Evolutionary conservation across 352 stramenopile genomes (phyloP), one percentile per base, ranked within the genome.

Genomic region (Pythium graminicola): DNA sequence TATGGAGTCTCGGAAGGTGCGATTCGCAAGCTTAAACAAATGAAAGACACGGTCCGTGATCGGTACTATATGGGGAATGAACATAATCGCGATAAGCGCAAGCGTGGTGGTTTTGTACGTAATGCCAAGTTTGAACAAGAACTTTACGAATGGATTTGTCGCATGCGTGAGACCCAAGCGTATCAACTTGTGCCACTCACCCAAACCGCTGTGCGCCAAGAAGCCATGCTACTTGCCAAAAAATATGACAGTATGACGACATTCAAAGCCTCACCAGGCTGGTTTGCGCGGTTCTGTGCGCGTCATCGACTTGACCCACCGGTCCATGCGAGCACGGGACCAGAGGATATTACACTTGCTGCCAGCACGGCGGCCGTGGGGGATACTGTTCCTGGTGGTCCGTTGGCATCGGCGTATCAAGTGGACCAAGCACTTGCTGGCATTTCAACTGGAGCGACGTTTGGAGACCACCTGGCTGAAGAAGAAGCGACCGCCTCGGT

Each of bases 21-120:
- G 42, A 92, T 94, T 56, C 81, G 82, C 55, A 94, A 94, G 65
- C 80, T 92, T 44, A 89, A 90, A 66, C 81, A 94, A 63, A 88
- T 93, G 63, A 86, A 90, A 54, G 78, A 91, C 70, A 76, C 72
- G 9, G 81, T 94, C 46, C 76, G 83, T 57, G 79, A 85, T 38
- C 84, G 84, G 49, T 94, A 91, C 64, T 70, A 69, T 40, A 75
- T 86, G 53, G 84, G 84, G 51, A 90, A 91, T 49, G 79, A 93
- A 50, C 72, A 86, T 57, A 91, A 93, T 55, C 79, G 84, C 56
- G 81, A 90, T 70, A 89, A 86, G 64, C 81, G 84, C 64, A 92
- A 92, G 63, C 79, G 84, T 54, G 84, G 81, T 24, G 81, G 77
- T 39, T 91, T 90, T 47, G 78, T 76, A 62, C 76, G 81, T 36